Conservation (phyloP, 805 yeast genomes). For the Kuraishia piskuri region DNA sequence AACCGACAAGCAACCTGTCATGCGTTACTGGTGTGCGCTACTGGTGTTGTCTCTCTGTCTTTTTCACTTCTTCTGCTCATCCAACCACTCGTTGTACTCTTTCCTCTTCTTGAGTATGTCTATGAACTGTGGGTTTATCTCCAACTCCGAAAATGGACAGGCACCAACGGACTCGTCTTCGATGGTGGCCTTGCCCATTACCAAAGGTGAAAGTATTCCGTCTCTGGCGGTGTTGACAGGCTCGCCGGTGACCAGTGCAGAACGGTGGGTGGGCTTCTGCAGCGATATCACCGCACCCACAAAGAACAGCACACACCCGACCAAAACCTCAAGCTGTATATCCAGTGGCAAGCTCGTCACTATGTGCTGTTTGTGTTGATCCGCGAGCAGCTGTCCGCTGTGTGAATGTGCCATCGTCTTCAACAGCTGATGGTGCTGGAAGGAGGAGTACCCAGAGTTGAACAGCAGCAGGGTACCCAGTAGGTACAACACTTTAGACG, state of each 20-base stretch:
- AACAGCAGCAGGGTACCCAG: constrained; percentile 19
- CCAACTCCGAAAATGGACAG: constrained; percentile 36
- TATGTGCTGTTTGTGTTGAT: constrained; percentile 4
- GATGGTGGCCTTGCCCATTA: constrained; percentile 37
- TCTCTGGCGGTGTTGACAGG: constrained; percentile 17
- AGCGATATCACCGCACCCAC: constrained; percentile 29
- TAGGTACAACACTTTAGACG: constrained; percentile 3
- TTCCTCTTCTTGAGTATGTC: constrained; percentile 37
- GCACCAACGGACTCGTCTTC: constrained; percentile 40
- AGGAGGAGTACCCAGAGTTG: constrained; percentile 48
- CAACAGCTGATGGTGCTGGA: constrained; percentile 36
- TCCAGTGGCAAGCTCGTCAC: constrained; percentile 29
- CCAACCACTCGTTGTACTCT: constrained; percentile 31
- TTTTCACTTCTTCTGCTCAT: constrained; percentile 1
- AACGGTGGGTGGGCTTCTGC: constrained; percentile 8
- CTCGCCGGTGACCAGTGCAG: constrained; percentile 19
- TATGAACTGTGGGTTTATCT: constrained; percentile 42
- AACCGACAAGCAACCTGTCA: no score
- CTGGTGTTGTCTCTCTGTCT: no score
- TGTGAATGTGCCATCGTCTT: constrained; percentile 12
- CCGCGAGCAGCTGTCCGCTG: neutral
- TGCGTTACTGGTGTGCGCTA: no score
- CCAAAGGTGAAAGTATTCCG: constrained; percentile 35
- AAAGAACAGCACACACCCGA: constrained; percentile 36
- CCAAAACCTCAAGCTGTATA: constrained; percentile 38